phyloP scores from a whole-genome alignment of 306 rosid species.

The Prunus dulcis region DNA sequence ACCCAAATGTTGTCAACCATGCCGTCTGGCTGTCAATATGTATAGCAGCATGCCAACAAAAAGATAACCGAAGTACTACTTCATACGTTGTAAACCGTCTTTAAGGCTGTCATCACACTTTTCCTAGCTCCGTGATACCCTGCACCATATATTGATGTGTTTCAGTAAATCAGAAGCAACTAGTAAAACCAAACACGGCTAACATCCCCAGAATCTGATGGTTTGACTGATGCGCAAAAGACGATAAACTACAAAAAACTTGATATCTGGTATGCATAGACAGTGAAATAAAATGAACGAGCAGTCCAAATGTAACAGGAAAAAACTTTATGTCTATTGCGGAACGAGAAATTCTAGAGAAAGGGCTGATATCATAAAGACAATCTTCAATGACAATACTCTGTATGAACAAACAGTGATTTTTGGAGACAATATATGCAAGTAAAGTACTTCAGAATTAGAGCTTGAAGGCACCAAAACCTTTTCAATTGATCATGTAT shows the following conservation, averaged over 20 bases:
- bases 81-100: slow-evolving; percentile 28
- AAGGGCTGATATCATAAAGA: neutral
- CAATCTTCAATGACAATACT: too few relatives aligned
- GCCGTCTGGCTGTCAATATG: slow-evolving; percentile 28
- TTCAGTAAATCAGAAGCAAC: slow-evolving; percentile 17
- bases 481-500: neutral
- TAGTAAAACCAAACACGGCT: slow-evolving; percentile 15
- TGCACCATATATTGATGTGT: slow-evolving; percentile 23
- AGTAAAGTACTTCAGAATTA: neutral
- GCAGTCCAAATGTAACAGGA: neutral
- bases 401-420: neutral
- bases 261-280: neutral
- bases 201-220: neutral
- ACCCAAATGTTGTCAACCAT: slow-evolving; percentile 28
- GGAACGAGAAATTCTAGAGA: neutral
- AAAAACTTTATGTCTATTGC: neutral
- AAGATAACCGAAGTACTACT: slow-evolving; percentile 19
- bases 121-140: slow-evolving; percentile 31
- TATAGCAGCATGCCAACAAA: slow-evolving; percentile 29
- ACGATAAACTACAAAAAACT: neutral
- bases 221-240: neutral
- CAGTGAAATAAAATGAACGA: neutral
- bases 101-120: slow-evolving; percentile 40
- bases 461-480: neutral
- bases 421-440: neutral